Conservation (phyloP, 2,329 filamentous ascomycete species). For the Calonectria montana region DNA sequence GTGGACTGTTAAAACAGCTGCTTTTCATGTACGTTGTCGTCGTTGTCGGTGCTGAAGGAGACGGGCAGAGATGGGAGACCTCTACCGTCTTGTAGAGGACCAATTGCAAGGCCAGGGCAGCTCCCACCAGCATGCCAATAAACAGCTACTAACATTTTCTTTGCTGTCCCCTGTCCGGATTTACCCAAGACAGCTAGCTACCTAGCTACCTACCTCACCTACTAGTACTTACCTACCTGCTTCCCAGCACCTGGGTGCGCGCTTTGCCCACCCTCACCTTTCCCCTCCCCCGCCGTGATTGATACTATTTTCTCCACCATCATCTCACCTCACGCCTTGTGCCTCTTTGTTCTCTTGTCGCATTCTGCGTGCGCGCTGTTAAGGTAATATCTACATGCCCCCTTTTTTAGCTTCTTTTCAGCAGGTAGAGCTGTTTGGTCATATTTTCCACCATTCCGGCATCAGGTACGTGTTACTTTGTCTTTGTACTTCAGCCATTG, state of each 20-base stretch:
- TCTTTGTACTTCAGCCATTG: background rate
- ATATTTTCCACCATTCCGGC: background rate
- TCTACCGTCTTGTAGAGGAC: background rate
- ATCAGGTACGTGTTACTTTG: background rate
- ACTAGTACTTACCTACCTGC: background rate
- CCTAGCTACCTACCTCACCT: background rate
- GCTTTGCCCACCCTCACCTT: background rate
- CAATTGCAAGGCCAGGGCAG: background rate
- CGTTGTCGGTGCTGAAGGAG: background rate
- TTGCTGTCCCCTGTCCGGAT: background rate
- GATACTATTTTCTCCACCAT: background rate
- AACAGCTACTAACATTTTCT: background rate
- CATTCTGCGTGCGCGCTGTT: background rate
- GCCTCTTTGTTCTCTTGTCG: background rate
- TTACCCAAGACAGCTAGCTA: background rate
- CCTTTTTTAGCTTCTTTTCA: background rate
- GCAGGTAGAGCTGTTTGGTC: background rate
- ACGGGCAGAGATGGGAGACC: background rate
- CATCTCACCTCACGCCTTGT: background rate
- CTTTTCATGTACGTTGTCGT: constrained; percentile 10
- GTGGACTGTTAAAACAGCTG: constrained; percentile 3
- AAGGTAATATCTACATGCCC: background rate
- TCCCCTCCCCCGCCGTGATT: background rate
- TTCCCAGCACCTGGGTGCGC: background rate
- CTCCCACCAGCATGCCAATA: background rate